Evolutionary conservation across 345 rosid species (phyloP).

Genomic region (Draba incana): DNA sequence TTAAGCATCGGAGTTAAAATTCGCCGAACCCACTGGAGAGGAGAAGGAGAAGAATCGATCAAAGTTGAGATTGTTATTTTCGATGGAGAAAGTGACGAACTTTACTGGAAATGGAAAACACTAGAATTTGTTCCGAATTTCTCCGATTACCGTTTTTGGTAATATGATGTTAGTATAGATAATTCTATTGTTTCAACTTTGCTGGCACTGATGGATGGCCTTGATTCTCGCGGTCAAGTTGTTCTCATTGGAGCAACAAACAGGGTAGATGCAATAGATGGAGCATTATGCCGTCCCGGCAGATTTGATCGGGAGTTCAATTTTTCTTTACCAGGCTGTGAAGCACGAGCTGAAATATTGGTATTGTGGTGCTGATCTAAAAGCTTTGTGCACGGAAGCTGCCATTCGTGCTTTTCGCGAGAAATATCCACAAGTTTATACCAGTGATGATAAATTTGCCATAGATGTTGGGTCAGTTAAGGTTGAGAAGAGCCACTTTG

Average conservation of each 20-base stretch:
- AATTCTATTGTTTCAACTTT: slow-evolving; percentile 98
- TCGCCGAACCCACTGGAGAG: too few species aligned
- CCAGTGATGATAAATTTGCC: slow-evolving; percentile 90
- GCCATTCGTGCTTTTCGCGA: slow-evolving; percentile 99
- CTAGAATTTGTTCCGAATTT: neutral
- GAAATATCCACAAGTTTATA: slow-evolving; percentile 98
- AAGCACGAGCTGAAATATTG: slow-evolving; percentile 95
- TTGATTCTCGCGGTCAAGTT: slow-evolving; percentile 99
- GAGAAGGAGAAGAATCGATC: too few species aligned
- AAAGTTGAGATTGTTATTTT: slow-evolving; percentile 20
- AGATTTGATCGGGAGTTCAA: slow-evolving; percentile 98
- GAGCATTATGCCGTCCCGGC: slow-evolving; percentile 99
- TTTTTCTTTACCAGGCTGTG: slow-evolving; percentile 97
- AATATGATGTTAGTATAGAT: too few species aligned
- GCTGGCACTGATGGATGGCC: slow-evolving; percentile 99
- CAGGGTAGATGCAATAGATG: slow-evolving; percentile 99
- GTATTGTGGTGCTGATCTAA: slow-evolving; percentile 99
- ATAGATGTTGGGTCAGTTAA: slow-evolving; percentile 91
- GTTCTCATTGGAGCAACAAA: slow-evolving; percentile 99
- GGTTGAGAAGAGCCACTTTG: slow-evolving; percentile 87
- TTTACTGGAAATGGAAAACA: slow-evolving; percentile 3
- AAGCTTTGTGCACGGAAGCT: slow-evolving; percentile 98
- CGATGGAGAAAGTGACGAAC: slow-evolving; percentile 16
- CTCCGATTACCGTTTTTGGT: slow-evolving; percentile 20
- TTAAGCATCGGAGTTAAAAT: neutral